Evolutionary conservation across 768 basidiomycete species (phyloP), one percentile per base, ranked within the genome.

Genomic region (Cyclocybe aegerita): DNA sequence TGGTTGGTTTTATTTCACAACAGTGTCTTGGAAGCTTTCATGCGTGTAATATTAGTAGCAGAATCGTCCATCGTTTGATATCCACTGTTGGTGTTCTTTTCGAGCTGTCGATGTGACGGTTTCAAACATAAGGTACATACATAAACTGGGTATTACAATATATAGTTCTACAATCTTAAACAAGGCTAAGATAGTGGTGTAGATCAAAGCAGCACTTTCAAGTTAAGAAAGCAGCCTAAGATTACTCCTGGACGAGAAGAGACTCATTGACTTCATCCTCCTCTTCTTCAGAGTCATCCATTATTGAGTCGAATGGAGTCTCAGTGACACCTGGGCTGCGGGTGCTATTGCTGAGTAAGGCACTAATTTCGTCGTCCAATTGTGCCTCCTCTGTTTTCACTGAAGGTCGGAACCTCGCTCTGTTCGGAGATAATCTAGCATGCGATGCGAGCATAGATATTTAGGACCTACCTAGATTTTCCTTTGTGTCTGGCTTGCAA

Each of bases 191-290:
- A n/a, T n/a, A 23, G 23, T 23, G 23, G 23, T 23, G 23, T 23
- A 23, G 23, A 23, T 23, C 23, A 5, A 23, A 23, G 5, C 23
- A 23, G 23, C 23, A 23, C 23, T 23, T 23, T 23, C 23, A 23
- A 23, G 4, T 23, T 23, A 3, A 23, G 4, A 23, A 23, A 23
- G 5, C 5, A 23, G 23, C 23, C 23, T 23, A 23, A 23, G 23
- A 23, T 23, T 23, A 5, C 23, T 23, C 23, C 23, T 23, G 23
- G 5, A 23, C 70, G 16, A 64, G 70, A 37, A 80, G 60, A 46
- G 79, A 65, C 58, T 70, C 74, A 49, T 74, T 69, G 11, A 83
- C 81, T 65, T 82, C 79, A 1, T 78, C 79, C 38, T 77, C 78
- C 36, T 81, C 82, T 7, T 76, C 74, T 39, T 79, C 80, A 12